Evolutionary conservation across 345 rosid species (phyloP).

Genomic region (Corymbia maculata): DNA sequence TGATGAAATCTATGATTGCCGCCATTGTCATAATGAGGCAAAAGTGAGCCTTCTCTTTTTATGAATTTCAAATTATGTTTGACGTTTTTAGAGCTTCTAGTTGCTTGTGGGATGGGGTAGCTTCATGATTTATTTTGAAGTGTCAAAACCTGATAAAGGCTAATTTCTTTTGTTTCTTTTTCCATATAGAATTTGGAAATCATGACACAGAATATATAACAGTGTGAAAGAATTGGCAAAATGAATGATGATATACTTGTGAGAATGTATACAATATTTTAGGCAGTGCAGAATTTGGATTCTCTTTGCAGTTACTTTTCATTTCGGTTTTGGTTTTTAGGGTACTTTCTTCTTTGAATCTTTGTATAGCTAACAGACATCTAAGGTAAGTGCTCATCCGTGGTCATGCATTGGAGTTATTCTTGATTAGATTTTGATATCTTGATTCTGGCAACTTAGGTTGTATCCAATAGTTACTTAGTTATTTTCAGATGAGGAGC

Average conservation of each 20-base stretch:
- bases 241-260: not conserved
- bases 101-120: not conserved
- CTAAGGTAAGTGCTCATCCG: not conserved
- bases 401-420: not conserved
- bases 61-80: not conserved
- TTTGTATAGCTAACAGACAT: not conserved
- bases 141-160: not conserved
- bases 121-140: not conserved
- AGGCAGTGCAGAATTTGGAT: not conserved
- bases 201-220: not conserved
- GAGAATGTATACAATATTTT: not conserved
- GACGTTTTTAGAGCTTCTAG: not conserved
- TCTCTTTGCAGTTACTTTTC: not conserved
- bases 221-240: not conserved
- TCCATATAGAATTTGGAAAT: not conserved
- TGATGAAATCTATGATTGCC: constrained; percentile 35
- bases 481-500: not conserved
- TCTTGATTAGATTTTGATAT: not conserved
- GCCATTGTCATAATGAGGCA: constrained; percentile 42
- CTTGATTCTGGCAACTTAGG: not conserved
- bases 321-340: not conserved
- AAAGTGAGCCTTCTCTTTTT: constrained; percentile 8
- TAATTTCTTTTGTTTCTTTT: not conserved
- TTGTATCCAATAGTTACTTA: not conserved
- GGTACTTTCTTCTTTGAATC: not conserved